A percentile compares a stretch with the other conserved stretches of the same genome.
Conservation (phyloP, 2,329 filamentous ascomycete species). For the Cladobotryum mycophilum region DNA sequence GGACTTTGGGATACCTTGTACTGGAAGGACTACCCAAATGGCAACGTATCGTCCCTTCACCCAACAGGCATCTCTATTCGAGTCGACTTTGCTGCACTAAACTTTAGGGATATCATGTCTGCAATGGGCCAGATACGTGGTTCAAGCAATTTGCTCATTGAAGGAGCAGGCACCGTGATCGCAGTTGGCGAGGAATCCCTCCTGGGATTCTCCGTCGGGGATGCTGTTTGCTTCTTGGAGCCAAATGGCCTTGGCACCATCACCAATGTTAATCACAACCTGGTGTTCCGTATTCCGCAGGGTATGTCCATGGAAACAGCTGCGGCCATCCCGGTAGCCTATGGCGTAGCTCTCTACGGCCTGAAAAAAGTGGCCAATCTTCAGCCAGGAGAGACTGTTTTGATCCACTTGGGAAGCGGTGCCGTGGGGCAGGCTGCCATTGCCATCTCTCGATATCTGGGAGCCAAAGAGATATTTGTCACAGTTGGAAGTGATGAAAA, state of each 20-base stretch:
- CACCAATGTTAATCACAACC: slow-evolving; percentile 2
- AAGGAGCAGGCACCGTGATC: slow-evolving; percentile 6
- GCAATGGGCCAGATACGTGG: slow-evolving; percentile 4
- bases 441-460: slow-evolving; percentile 11
- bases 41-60: not conserved
- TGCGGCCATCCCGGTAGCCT: slow-evolving; percentile 4
- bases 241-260: slow-evolving; percentile 8
- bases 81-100: slow-evolving; percentile 3
- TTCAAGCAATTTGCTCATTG: not conserved
- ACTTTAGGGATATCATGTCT: slow-evolving; percentile 9
- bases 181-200: not conserved
- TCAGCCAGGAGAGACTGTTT: slow-evolving; percentile 14
- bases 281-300: slow-evolving; percentile 2
- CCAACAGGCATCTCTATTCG: slow-evolving; percentile 2
- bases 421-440: slow-evolving; percentile 17
- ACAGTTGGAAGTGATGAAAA: slow-evolving; percentile 24
- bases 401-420: slow-evolving; percentile 19
- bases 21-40: slow-evolving; percentile 3
- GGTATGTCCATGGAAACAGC: not conserved
- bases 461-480: slow-evolving; percentile 20
- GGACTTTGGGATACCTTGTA: slow-evolving; percentile 7
- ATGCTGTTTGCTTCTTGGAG: slow-evolving; percentile 7
- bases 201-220: slow-evolving; percentile 1
- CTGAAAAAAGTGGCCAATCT: slow-evolving; percentile 22
- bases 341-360: slow-evolving; percentile 5